phyloP scores from a whole-genome alignment of 441 rosid genomes.

The Arabidopsis lyrata region DNA sequence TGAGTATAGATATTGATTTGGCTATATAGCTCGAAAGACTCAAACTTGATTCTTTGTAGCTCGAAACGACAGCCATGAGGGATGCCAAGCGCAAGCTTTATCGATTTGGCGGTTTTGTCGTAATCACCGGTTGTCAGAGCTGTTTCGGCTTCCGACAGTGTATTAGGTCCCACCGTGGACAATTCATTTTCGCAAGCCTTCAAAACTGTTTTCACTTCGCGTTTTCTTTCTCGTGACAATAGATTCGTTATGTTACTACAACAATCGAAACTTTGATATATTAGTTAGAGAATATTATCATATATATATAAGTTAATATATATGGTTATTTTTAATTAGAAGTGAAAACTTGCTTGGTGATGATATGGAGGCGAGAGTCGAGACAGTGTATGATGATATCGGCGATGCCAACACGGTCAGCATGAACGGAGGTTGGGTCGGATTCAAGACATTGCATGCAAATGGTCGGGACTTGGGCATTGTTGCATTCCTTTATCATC shows the following conservation, averaged over 20 bases:
- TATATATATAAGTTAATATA: too few relatives aligned
- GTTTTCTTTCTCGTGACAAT: background rate
- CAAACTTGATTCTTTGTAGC: background rate
- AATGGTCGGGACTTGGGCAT: slow-evolving; percentile 23
- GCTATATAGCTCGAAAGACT: background rate
- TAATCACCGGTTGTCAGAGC: slow-evolving; percentile 8
- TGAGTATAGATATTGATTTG: slow-evolving; percentile 9
- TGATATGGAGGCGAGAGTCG: slow-evolving; percentile 22
- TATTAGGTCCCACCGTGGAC: background rate
- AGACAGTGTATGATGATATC: slow-evolving; percentile 26
- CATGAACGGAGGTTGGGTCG: slow-evolving; percentile 13
- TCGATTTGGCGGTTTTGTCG: background rate
- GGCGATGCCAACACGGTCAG: slow-evolving; percentile 30
- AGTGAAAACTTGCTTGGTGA: slow-evolving; percentile 17
- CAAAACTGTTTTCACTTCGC: background rate
- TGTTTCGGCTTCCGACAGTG: slow-evolving; percentile 8
- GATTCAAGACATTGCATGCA: slow-evolving; percentile 44
- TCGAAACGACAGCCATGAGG: background rate
- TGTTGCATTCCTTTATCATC: slow-evolving; percentile 35
- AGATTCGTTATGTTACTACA: slow-evolving; percentile 23
- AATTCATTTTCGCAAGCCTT: slow-evolving; percentile 8
- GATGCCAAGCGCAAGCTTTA: background rate
- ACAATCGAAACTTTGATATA: too few relatives aligned
- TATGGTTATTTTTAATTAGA: background rate
- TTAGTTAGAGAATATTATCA: too few relatives aligned